phyloP scores from a whole-genome alignment of 352 stramenopile species.

The Pythium aphanidermatum region DNA sequence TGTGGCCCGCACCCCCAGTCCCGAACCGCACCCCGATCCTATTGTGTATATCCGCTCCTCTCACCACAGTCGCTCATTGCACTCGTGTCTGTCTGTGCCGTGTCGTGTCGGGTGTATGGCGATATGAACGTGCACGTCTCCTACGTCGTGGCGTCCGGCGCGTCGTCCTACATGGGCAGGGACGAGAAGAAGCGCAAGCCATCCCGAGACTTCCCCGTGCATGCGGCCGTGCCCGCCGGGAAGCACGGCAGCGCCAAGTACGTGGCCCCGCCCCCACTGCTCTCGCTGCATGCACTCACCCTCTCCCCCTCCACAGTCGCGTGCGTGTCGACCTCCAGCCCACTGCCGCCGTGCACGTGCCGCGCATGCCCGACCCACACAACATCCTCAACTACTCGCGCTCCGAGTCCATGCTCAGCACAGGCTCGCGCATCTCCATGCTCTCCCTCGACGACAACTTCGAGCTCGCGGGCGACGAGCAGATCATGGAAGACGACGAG shows the following conservation, averaged over 20 bases:
- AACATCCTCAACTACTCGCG: constrained; percentile 61
- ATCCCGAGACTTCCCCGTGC: constrained; percentile 66
- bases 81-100: constrained; percentile 3
- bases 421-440: constrained; percentile 39
- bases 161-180: constrained; percentile 20
- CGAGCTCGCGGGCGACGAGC: constrained; percentile 22
- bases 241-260: constrained; percentile 34
- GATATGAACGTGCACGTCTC: constrained; percentile 14
- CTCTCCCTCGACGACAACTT: constrained; percentile 74
- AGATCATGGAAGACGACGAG: constrained; percentile 26
- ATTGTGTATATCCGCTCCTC: background rate
- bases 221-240: constrained; percentile 56
- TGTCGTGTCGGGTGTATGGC: background rate
- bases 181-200: constrained; percentile 85
- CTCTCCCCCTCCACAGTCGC: constrained; percentile 8
- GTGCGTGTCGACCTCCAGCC: constrained; percentile 45
- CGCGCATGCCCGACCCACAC: constrained; percentile 71
- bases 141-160: constrained; percentile 10
- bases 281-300: background rate
- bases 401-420: constrained; percentile 19
- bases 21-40: background rate
- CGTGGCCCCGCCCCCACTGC: background rate
- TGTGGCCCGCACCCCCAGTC: background rate
- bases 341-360: constrained; percentile 36
- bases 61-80: constrained; percentile 4